Evolutionary conservation across 345 rosid species (phyloP).

Genomic region (Syzygium oleosum): DNA sequence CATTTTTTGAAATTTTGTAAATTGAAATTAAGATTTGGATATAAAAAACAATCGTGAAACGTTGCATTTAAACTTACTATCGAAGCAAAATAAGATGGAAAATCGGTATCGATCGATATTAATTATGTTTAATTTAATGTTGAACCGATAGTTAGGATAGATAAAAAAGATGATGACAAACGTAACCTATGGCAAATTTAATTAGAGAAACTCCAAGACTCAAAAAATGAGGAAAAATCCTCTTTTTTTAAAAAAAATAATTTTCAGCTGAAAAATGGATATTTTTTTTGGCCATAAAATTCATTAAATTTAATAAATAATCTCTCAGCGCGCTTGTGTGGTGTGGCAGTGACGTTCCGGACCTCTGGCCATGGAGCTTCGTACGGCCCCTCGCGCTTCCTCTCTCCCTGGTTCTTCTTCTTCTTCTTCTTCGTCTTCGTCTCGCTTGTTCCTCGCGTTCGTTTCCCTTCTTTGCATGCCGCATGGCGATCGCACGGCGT

Average conservation of each 20-base stretch:
- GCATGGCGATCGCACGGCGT: not conserved
- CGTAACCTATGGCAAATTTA: accelerated
- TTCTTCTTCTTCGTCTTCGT: not conserved
- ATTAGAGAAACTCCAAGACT: no score
- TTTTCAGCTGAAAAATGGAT: not conserved
- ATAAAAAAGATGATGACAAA: accelerated
- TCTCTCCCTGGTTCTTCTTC: not conserved
- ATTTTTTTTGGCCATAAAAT: not conserved
- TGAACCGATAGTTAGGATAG: no score
- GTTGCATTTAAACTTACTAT: no score
- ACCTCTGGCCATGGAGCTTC: not conserved
- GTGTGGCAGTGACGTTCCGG: not conserved
- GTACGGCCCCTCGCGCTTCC: not conserved
- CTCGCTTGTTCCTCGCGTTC: not conserved
- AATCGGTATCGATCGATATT: no score
- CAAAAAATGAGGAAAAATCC: not conserved
- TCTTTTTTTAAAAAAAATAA: not conserved
- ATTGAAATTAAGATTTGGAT: no score
- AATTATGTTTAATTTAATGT: no score
- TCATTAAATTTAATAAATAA: not conserved
- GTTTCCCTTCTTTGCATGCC: not conserved
- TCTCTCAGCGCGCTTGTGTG: not conserved
- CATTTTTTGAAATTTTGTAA: no score
- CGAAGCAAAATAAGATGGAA: no score
- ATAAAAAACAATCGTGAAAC: no score